A percentile compares a stretch with the other conserved stretches of the same genome.
These are phyloP conservation scores for Athelia psychrophila DNA, from an alignment of 1,284 basidiomycete genomes.

Conservation along the genomic window DNA sequence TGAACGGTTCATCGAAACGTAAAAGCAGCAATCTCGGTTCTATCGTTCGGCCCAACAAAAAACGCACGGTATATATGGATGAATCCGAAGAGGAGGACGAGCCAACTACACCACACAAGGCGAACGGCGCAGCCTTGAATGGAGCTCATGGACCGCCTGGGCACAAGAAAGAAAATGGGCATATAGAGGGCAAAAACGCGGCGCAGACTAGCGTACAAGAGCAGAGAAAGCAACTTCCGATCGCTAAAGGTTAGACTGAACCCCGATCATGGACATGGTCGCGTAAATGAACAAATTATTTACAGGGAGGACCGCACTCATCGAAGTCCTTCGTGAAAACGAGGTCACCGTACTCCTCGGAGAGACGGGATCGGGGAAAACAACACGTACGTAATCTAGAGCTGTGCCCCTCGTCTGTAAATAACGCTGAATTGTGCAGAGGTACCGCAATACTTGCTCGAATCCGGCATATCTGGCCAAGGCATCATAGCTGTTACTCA, in stretches of 20 bases:
- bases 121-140: background rate
- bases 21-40: background rate
- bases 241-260: background rate
- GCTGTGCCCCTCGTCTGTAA: conserved; percentile 2
- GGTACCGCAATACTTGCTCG: conserved; percentile 87
- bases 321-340: conserved; percentile 72
- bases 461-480: conserved; percentile 58
- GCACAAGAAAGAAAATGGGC: background rate
- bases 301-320: conserved; percentile 71
- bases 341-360: conserved; percentile 92
- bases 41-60: background rate
- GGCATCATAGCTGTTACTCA: conserved; percentile 89
- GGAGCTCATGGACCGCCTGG: background rate
- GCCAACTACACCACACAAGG: background rate
- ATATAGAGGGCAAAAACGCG: background rate
- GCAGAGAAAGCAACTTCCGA: conserved; percentile 1
- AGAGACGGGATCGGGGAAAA: conserved; percentile 98
- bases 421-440: conserved; percentile 42
- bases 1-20: conserved; percentile 1
- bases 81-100: background rate
- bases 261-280: background rate
- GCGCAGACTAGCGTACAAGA: background rate
- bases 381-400: conserved; percentile 70
- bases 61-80: background rate
- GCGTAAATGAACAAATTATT: conserved; percentile 1